Evolutionary conservation across 2,329 filamentous ascomycete genomes (phyloP).

Genomic region (Xylaria polymorpha): DNA sequence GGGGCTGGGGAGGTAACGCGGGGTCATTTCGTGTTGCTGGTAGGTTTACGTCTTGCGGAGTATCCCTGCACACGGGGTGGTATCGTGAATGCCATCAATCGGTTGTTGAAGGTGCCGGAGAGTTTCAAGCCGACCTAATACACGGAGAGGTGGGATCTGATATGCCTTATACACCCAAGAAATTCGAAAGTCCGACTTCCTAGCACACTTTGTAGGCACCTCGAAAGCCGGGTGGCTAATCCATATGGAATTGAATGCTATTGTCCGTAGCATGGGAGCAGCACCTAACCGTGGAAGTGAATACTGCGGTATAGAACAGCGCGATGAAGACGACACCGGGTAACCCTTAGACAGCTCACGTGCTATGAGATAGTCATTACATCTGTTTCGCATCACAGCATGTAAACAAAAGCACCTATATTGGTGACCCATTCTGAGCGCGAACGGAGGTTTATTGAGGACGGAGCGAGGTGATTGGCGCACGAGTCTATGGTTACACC

Average conservation of each 20-base stretch:
- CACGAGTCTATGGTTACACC: constrained; percentile 12
- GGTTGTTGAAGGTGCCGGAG: neutral
- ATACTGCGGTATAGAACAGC: neutral
- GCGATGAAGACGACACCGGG: neutral
- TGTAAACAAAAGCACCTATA: neutral
- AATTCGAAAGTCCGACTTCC: neutral
- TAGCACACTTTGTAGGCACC: neutral
- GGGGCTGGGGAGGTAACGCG: constrained; percentile 29
- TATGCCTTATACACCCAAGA: neutral
- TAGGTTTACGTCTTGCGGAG: constrained; percentile 1
- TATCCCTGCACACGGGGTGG: constrained; percentile 21
- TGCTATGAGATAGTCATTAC: neutral
- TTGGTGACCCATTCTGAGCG: neutral
- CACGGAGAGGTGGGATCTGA: neutral
- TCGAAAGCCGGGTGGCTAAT: neutral
- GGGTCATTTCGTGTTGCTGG: constrained; percentile 29
- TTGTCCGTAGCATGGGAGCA: constrained; percentile 1
- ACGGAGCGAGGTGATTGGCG: neutral
- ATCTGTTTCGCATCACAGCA: neutral
- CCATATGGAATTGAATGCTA: neutral
- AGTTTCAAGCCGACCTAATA: neutral
- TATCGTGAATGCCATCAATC: constrained; percentile 24
- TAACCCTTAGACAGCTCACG: neutral
- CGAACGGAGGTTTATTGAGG: neutral
- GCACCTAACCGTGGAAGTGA: neutral